Base-by-base conservation (phyloP, 805 yeast species). In the Monosporozyma yasuniensis region DNA sequence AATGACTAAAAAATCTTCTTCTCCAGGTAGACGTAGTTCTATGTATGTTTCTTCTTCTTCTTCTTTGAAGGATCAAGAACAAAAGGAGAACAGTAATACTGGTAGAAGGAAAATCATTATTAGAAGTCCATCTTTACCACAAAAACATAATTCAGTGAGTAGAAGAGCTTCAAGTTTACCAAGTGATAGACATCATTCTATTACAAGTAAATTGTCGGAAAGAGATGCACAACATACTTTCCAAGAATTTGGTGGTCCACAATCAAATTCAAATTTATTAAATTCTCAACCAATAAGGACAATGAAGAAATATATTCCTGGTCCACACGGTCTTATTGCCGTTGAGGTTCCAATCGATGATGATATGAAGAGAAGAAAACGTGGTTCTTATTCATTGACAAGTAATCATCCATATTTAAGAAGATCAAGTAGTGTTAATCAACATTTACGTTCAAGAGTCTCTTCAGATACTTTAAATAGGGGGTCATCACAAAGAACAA, bases 221-320 rank as follows among this genome's bases (percentile, higher is more conserved):
- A 22, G 42, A 14, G 73, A 52, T 30, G 65, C 63, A 52, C 67
- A 56, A 50, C 53, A 54, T 57, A 63, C 59, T 44, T 70, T 61
- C 55, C 59, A 55, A 41, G 70, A 55, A 43, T 62, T 67, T 59
- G 72, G 66, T 19, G 69, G 67, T 14, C 54, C 60, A 23, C 64
- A 63, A 48, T 54, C 60, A n/a, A 32, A 12, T 1, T 43, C 46
- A 11, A 32, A 19, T 18, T 44, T 53, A 4, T 30, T 46, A 4
- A 27, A 44, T 16, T 18, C 35, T 7, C 50, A 47, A 45, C 57
- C 54, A 47, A 9, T 25, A 32, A 76, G 70, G 49, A 82, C 77
- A 68, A 76, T 83, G 9, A 83, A 81, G 55, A 82, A 79, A 54
- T 84, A 84, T 67, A 74, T 84, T 44, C 91, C 93, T 2, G 82